phyloP scores from a whole-genome alignment of 257 asterid species.

The Voacanga thouarsii region DNA sequence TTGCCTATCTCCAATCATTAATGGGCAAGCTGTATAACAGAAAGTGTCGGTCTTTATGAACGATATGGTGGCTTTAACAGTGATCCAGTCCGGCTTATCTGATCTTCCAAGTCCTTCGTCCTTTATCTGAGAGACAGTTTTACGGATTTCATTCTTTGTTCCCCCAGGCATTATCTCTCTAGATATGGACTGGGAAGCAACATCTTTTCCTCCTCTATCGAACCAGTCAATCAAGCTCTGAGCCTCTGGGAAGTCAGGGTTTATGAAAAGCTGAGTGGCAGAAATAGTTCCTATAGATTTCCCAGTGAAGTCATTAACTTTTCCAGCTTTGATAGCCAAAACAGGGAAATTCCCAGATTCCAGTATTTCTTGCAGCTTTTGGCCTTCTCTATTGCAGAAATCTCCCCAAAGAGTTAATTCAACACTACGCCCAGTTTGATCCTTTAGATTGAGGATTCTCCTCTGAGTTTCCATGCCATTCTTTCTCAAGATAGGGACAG shows the following conservation, averaged over 20 bases:
- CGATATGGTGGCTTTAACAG: slow-evolving; percentile 73
- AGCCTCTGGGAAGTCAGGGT: slow-evolving; percentile 77
- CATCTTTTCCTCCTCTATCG: slow-evolving; percentile 67
- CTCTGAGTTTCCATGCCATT: slow-evolving; percentile 97
- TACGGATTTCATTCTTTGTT: slow-evolving; percentile 65
- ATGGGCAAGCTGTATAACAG: slow-evolving; percentile 92
- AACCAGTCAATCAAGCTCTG: slow-evolving; percentile 64
- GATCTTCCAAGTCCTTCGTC: slow-evolving; percentile 93
- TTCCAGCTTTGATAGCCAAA: slow-evolving; percentile 90
- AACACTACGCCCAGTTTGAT: slow-evolving; percentile 69
- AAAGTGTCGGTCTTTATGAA: slow-evolving; percentile 79
- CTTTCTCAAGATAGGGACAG: slow-evolving; percentile 87
- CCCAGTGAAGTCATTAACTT: slow-evolving; percentile 86
- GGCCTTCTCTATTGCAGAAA: slow-evolving; percentile 90
- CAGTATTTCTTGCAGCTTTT: slow-evolving; percentile 56
- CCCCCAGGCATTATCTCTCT: slow-evolving; percentile 60
- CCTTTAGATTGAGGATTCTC: slow-evolving; percentile 77
- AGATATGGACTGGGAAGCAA: slow-evolving; percentile 73
- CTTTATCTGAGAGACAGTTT: slow-evolving; percentile 70
- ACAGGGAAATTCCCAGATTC: slow-evolving; percentile 68
- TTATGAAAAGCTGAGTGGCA: slow-evolving; percentile 78
- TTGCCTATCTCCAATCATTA: slow-evolving; percentile 88
- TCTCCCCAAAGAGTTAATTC: slow-evolving; percentile 98
- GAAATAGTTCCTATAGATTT: slow-evolving; percentile 83
- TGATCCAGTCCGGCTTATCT: slow-evolving; percentile 90